These are phyloP conservation scores for Diaporthe citri DNA, from an alignment of 2,329 filamentous ascomycete genomes.

Conservation along the genomic window DNA sequence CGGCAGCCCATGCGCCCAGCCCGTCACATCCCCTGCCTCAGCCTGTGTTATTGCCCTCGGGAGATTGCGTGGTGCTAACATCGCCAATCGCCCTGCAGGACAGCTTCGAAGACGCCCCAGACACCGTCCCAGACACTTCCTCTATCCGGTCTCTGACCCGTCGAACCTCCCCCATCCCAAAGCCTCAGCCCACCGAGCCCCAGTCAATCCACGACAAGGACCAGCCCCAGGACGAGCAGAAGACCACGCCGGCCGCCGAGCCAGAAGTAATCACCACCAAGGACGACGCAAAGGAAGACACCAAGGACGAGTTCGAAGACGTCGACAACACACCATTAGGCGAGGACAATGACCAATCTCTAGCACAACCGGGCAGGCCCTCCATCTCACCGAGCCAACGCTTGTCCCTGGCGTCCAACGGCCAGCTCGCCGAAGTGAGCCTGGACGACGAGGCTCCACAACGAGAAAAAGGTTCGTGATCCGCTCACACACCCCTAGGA, in stretches of 20 bases:
- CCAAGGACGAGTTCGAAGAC: conserved; percentile 46
- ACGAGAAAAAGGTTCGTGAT: conserved; percentile 43
- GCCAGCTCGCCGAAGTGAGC: conserved; percentile 71
- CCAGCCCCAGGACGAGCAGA: conserved; percentile 41
- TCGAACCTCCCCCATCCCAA: conserved; percentile 55
- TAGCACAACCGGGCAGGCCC: conserved; percentile 47
- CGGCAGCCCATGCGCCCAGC: conserved; percentile 27
- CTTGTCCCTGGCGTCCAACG: conserved; percentile 60
- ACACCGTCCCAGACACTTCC: conserved; percentile 72
- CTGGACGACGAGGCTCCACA: conserved; percentile 69
- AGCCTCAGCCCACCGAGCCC: conserved; percentile 45
- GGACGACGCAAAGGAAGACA: conserved; percentile 50
- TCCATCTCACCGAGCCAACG: conserved; percentile 55
- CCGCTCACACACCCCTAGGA: not conserved
- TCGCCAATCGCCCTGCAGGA: conserved; percentile 62
- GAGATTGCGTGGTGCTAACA: conserved; percentile 35
- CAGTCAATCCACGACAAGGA: conserved; percentile 43
- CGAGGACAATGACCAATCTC: conserved; percentile 37
- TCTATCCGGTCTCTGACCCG: conserved; percentile 75
- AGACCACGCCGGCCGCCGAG: conserved; percentile 14
- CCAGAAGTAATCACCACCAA: conserved; percentile 46
- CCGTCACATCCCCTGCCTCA: conserved; percentile 18
- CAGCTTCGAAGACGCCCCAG: conserved; percentile 85
- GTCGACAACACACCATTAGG: conserved; percentile 41
- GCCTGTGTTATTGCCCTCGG: not conserved